Evolutionary conservation across 2,329 filamentous ascomycete genomes (phyloP), one percentile per base, ranked within the genome.

Genomic region (Oidium heveae): DNA sequence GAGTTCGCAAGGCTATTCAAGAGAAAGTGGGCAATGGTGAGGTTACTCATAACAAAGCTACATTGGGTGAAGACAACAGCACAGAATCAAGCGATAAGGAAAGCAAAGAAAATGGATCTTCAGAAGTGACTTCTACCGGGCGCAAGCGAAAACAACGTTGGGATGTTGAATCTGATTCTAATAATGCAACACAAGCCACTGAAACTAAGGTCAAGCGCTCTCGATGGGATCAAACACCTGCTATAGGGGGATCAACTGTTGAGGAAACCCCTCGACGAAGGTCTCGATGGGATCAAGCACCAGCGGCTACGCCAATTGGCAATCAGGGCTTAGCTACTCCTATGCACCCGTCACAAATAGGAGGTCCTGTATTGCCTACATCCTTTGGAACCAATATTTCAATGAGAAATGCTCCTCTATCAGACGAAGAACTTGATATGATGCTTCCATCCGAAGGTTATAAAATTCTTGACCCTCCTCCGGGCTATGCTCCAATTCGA

Each of bases 91-190:
- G 68, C 56, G 75, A 86, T 59, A 84, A 86, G 66, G 84, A 88
- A 65, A 84, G 82, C 58, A 74, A 72, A 46, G 83, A 88, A 54
- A 74, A 76, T 57, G 82, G 80, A 49, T 75, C 82, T 53, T 75
- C 84, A 52, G 76, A 82, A 61, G 72, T 74, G 58, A 75, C 74
- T 51, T 69, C 74, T 9, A 71, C 76, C 24, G 77, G 79, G 36
- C 77, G 82, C 57, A 91, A 91, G 74, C 79, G 88, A 64, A 95
- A 94, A 75, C 86, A 93, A 73, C 79, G 91, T 68, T 98, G 91
- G 91, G 89, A 95, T 67, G 80, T 88, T 18, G 70, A 74, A 20
- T 72, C 80, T n/a, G 71, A 75, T 7, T 72, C 76, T 41, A 68
- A 71, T 6, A 72, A 76, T 39, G 71, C 73, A 16, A 68, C 72